Percentiles rank a stretch among this genome's conserved stretches.
Evolutionary conservation across 179 eudicot species (phyloP).

Genomic region (Silene vulgaris): DNA sequence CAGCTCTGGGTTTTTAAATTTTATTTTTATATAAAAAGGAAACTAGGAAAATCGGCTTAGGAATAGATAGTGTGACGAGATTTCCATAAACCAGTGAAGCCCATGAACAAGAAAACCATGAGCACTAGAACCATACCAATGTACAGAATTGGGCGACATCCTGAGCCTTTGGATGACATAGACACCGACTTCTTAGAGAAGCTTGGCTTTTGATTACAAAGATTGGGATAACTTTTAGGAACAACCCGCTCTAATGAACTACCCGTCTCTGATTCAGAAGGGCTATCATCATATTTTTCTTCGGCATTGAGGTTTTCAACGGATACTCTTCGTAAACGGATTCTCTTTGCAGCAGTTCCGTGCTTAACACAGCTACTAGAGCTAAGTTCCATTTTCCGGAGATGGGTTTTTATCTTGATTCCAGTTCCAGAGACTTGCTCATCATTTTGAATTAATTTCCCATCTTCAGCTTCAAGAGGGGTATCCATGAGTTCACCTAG

Average conservation of each 20-base stretch:
- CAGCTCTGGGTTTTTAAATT: conserved; percentile 1
- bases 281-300: conserved; percentile 18
- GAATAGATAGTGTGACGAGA: conserved; percentile 13
- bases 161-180: neutral
- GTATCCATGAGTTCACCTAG: conserved; percentile 18
- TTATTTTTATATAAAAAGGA: neutral
- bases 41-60: conserved; percentile 20
- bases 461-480: neutral
- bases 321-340: conserved; percentile 32
- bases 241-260: conserved; percentile 14
- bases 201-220: neutral
- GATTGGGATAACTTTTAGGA: conserved; percentile 9
- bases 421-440: conserved; percentile 38
- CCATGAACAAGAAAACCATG: conserved; percentile 25
- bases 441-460: conserved; percentile 15
- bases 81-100: conserved; percentile 26
- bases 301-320: neutral
- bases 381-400: conserved; percentile 14
- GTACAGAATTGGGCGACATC: conserved; percentile 1
- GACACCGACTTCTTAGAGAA: conserved; percentile 3
- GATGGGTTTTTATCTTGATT: conserved; percentile 45
- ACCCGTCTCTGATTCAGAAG: conserved; percentile 18
- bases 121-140: conserved; percentile 20
- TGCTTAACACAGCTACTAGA: conserved; percentile 30
- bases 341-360: conserved; percentile 60